phyloP scores from a whole-genome alignment of 202 grass and related monocot genomes.

The Schoenoplectus tabernaemontani region DNA sequence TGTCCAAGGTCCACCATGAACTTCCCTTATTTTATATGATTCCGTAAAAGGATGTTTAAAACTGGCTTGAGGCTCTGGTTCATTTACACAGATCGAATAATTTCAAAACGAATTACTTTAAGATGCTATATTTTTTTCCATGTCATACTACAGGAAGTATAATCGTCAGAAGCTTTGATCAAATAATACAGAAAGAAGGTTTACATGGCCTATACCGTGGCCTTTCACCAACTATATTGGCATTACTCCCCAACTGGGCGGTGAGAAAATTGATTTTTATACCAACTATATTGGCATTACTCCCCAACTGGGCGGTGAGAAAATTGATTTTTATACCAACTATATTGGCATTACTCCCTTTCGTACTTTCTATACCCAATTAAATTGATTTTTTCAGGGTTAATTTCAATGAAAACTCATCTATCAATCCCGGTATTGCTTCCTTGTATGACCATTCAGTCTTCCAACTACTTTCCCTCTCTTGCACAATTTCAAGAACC shows the following conservation, averaged over 20 bases:
- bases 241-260: slow-evolving; percentile 92
- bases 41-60: not conserved
- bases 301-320: slow-evolving; percentile 98
- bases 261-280: too few relatives aligned
- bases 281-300: slow-evolving; percentile 71
- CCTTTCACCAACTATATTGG: slow-evolving; percentile 75
- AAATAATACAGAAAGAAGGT: slow-evolving; percentile 82
- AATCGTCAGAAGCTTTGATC: slow-evolving; percentile 76
- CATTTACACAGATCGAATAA: not conserved
- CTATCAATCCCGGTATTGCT: too few relatives aligned
- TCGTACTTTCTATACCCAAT: not conserved
- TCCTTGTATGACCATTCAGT: not conserved
- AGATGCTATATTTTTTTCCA: too few relatives aligned
- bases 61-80: not conserved
- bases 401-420: slow-evolving; percentile 13
- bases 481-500: too few relatives aligned
- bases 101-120: not conserved
- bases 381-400: slow-evolving; percentile 8
- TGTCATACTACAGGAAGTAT: slow-evolving; percentile 50
- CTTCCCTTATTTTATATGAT: not conserved
- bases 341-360: slow-evolving; percentile 53
- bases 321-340: too few relatives aligned
- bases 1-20: not conserved
- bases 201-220: slow-evolving; percentile 84
- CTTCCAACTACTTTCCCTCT: too few relatives aligned